These are phyloP conservation scores for Oleoguttula mirabilis DNA, from an alignment of 495 filamentous ascomycete genomes.

Conservation along the genomic window DNA sequence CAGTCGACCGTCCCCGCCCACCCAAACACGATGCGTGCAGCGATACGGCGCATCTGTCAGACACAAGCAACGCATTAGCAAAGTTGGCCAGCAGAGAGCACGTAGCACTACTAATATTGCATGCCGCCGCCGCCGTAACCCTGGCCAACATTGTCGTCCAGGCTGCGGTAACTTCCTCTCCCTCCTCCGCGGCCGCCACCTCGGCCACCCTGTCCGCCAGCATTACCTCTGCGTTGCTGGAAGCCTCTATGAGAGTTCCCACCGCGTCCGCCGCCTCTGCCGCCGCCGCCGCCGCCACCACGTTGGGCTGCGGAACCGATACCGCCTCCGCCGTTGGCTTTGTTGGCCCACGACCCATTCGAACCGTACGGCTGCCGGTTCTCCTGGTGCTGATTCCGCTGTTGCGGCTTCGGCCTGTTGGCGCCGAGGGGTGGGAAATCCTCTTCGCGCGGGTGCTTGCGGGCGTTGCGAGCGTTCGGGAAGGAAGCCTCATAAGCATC, in stretches of 20 bases:
- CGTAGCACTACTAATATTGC: conserved; percentile 21
- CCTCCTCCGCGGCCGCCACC: conserved; percentile 13
- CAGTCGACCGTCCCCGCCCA: no score
- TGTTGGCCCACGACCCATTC: conserved; percentile 3
- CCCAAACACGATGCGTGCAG: no score
- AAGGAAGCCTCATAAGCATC: conserved; percentile 47
- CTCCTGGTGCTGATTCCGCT: background rate
- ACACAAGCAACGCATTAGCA: no score
- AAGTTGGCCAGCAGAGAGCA: no score
- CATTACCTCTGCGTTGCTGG: background rate
- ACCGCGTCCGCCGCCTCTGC: conserved; percentile 14
- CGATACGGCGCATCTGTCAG: no score
- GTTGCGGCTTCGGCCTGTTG: conserved; percentile 3
- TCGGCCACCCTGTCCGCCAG: conserved; percentile 8
- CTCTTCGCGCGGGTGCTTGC: conserved; percentile 41
- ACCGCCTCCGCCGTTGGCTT: conserved; percentile 8
- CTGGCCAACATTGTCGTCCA: conserved; percentile 15
- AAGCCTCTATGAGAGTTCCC: conserved; percentile 5
- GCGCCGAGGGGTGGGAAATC: conserved; percentile 30
- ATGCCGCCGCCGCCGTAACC: conserved; percentile 15
- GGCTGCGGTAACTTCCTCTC: conserved; percentile 10
- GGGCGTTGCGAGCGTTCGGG: conserved; percentile 44
- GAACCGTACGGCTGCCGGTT: background rate
- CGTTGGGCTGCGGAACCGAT: conserved; percentile 10
- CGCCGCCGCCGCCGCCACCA: conserved; percentile 11